A percentile compares a stretch with the other conserved stretches of the same genome.
Evolutionary conservation across 768 basidiomycete species (phyloP).

Genomic region (Russula lepida): DNA sequence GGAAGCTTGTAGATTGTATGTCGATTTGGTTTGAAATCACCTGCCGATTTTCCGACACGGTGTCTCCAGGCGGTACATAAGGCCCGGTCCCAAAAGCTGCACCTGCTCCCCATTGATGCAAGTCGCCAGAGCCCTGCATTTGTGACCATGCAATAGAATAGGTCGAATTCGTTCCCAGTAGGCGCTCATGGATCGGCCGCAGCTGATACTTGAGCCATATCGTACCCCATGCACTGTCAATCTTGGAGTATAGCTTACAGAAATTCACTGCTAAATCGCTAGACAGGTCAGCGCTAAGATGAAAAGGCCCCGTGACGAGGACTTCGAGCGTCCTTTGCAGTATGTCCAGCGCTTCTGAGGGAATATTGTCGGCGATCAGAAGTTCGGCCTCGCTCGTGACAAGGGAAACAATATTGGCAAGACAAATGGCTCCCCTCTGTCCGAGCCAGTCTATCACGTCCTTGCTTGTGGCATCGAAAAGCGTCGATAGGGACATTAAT

Average conservation of each 20-base stretch:
- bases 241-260: not conserved
- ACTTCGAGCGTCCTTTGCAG: not conserved
- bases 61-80: not conserved
- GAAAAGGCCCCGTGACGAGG: not conserved
- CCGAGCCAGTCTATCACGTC: not conserved
- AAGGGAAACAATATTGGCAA: not conserved
- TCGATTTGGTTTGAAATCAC: not conserved
- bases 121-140: not conserved
- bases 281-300: not conserved
- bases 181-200: not conserved
- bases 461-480: not conserved
- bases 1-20: not conserved
- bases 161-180: not conserved
- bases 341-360: not conserved
- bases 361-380: not conserved
- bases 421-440: not conserved
- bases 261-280: not conserved
- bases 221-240: not conserved
- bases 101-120: not conserved
- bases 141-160: not conserved
- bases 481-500: not conserved
- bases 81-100: not conserved
- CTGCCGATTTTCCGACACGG: not conserved
- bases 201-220: conserved; percentile 1
- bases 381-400: not conserved